phyloP scores from a whole-genome alignment of 2,329 filamentous ascomycete genomes.

The Alternaria metachromatica region DNA sequence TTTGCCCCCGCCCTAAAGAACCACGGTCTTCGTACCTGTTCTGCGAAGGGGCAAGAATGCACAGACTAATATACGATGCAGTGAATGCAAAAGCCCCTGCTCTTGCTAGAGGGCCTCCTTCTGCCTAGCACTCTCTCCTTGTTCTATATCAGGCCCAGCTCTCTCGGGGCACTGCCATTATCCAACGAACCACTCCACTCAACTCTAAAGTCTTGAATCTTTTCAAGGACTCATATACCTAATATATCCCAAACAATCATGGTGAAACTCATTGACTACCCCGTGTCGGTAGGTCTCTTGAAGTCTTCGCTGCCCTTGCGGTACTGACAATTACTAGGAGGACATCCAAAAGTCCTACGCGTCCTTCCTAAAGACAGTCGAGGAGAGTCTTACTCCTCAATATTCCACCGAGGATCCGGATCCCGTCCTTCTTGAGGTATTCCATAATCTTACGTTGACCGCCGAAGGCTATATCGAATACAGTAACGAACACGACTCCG shows the following conservation, averaged over 20 bases:
- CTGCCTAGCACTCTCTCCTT: neutral
- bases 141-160: neutral
- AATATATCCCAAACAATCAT: neutral
- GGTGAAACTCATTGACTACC: neutral
- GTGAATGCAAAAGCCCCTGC: neutral
- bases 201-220: neutral
- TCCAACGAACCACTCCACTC: neutral
- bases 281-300: neutral
- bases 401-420: neutral
- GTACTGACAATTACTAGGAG: neutral
- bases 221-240: neutral
- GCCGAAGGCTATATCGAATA: neutral
- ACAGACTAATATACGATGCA: neutral
- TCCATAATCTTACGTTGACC: neutral
- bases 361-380: neutral
- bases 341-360: neutral
- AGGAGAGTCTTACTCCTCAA: neutral
- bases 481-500: neutral
- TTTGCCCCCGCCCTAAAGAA: neutral
- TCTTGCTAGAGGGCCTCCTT: neutral
- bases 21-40: neutral
- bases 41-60: neutral
- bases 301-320: fast-evolving
- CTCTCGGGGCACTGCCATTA: neutral
- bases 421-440: neutral